Base-by-base conservation (phyloP, 1,139 yeast genomes). In the Hanseniaspora gamundiae region DNA sequence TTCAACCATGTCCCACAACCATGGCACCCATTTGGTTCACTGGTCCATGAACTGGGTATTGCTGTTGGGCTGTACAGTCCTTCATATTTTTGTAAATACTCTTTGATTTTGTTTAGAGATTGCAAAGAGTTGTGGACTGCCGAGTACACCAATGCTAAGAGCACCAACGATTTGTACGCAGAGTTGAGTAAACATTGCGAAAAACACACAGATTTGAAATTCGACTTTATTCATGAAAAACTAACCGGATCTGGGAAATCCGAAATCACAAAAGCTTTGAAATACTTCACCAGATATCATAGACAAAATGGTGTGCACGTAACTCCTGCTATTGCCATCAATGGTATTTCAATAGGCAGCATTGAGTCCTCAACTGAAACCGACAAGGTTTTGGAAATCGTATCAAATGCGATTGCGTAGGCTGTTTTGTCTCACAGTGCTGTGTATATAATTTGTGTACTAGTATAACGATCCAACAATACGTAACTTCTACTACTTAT, bases 291-390 rank as follows among this genome's bases (percentile, higher is more conserved):
- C 28, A 72, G 77, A 56, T 76, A 76, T 56, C 78, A 78, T 44
- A 74, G 95, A 57, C 85, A 84, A 47, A 76, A 78, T 38, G 86
- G 93, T 31, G 75, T 83, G 38, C 95, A 86, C 58, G 78, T 82
- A 24, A 82, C 93, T 2, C 96, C 96, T n/a, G 78, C 94, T 2
- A 80, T 84, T 14, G 64, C 74, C 28, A 65, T 86, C 42, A 74
- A 85, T 57, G 95, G 95, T 1, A 72, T 82, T 42, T 68, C 62
- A 17, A 68, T 65, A 41, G 53, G 58, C 11, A 51, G 60, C 9
- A 65, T 74, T 50, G 75, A 71, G 50, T 68, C 74, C 19, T 64
- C 73, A 9, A 69, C 71, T 13, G 45, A 61, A 8, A 45, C 60
- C 8, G 61, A 50, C 2, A 53, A 55, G 5, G 54, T 68, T 11